Base-by-base conservation (phyloP, 2,329 filamentous ascomycete genomes). In the Colletotrichum truncatum region DNA sequence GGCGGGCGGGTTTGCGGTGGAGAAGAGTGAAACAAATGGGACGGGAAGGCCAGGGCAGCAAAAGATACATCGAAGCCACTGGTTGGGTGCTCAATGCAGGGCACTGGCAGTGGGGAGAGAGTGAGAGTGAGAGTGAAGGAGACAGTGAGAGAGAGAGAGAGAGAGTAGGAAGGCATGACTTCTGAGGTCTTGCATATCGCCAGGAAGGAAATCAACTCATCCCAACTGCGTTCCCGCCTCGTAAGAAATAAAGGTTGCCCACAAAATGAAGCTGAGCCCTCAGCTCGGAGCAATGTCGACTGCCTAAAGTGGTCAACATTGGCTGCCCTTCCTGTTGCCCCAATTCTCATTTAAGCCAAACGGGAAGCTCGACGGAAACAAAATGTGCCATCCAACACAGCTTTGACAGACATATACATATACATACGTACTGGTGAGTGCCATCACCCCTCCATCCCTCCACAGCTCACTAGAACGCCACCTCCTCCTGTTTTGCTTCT, bases 401-500 rank as follows among this genome's bases (percentile, higher is more conserved):
- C n/a, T n/a, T n/a, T n/a, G n/a, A n/a, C n/a, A n/a, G n/a, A n/a
- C n/a, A n/a, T n/a, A 48, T 14, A 48, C 25, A n/a, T 9, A 12
- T 16, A 28, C 21, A 43, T 21, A 23, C 39, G 25, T 43, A 16
- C 8, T 18, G 4, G 14, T 18, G 18, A 10, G 12, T 28, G 25
- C 45, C 45, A 18, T 36, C 6, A 26, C 28, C 12, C 32, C 53
- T 28, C 25, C 21, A 12, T 14, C 30, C 7, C 46, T 49, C 30
- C 34, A 25, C 32, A 39, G 10, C 28, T 38, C 34, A 30, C 16
- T 60, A 61, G 55, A 63, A 49, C 58, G 59, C 36, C 34, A 25
- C 63, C 32, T 30, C 26, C 57, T 62, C 63, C 28, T 21, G 45
- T 45, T 38, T 30, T 38, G 63, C 58, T 63, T 66, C 63, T 51